Evolutionary conservation across 768 basidiomycete species (phyloP).

Genomic region (Calocybe gangraenosa): DNA sequence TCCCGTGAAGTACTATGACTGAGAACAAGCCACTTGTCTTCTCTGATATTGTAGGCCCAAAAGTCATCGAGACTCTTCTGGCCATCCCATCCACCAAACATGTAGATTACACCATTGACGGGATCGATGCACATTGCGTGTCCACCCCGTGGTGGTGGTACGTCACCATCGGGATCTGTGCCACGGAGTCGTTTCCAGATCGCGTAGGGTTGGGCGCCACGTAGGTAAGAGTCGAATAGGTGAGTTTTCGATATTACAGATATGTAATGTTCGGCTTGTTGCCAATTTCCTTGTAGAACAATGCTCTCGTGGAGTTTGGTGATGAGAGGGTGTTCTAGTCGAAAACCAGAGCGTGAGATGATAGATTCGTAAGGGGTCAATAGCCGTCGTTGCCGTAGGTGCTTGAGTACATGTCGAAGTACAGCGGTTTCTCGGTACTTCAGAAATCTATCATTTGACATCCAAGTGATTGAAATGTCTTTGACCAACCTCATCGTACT

Average conservation of each 20-base stretch:
- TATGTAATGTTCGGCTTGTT: slow-evolving; percentile 51
- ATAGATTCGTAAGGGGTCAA: slow-evolving; percentile 61
- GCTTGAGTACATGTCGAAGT: slow-evolving; percentile 67
- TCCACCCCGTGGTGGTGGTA: slow-evolving; percentile 67
- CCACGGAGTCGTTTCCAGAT: slow-evolving; percentile 59
- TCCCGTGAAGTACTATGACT: slow-evolving; percentile 52
- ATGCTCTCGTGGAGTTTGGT: slow-evolving; percentile 59
- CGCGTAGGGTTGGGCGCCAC: slow-evolving; percentile 53
- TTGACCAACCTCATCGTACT: slow-evolving; percentile 59
- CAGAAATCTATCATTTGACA: slow-evolving; percentile 10
- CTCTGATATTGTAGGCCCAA: slow-evolving; percentile 64
- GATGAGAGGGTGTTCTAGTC: slow-evolving; percentile 67
- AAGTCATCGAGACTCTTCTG: slow-evolving; percentile 71
- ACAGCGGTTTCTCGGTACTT: slow-evolving; percentile 66
- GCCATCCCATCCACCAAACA: slow-evolving; percentile 81
- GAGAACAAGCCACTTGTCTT: slow-evolving; percentile 59
- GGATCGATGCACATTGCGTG: slow-evolving; percentile 81
- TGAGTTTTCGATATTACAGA: slow-evolving; percentile 43
- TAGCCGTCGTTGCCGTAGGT: slow-evolving; percentile 72
- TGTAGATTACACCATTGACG: slow-evolving; percentile 57
- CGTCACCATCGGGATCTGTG: slow-evolving; percentile 60
- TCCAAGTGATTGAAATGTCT: slow-evolving; percentile 1
- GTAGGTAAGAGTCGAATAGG: slow-evolving; percentile 61
- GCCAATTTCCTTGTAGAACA: slow-evolving; percentile 66
- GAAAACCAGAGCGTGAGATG: slow-evolving; percentile 48